Base-by-base conservation (phyloP, 2,329 filamentous ascomycete species). In the Teratosphaeria destructans region DNA sequence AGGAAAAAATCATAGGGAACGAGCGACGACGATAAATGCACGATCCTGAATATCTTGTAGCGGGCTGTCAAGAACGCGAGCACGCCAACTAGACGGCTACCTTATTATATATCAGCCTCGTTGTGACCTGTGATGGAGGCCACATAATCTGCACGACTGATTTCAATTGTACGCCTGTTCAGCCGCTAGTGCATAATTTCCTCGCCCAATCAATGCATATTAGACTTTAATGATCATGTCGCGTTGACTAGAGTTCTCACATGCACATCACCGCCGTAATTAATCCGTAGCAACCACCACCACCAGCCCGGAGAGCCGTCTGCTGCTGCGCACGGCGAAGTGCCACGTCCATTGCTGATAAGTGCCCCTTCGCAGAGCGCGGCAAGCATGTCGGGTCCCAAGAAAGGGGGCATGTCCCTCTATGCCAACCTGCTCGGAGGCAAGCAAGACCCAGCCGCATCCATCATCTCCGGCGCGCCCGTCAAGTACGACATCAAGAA, bases 381-480 rank as follows among this genome's bases (percentile, higher is more conserved):
- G 32, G 27, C 52, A 43, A 62, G 35, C 37, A 69, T 68, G 66
- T 59, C 65, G 19, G 64, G 62, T 55, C 60, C 67, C 19, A 66
- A 67, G 54, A 70, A 68, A 54, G 58, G 54, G 58, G 62, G 66
- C 54, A 54, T 70, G 58, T 68, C 67, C 58, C 62, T 70, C 54
- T 96, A 96, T 72, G 91, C 89, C 58, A 89, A 95, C 72, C 82
- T 95, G 52, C 83, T 94, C 63, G 87, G 90, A 78, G 83, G 23
- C 75, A 79, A 54, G 67, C 73, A 63, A 73, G 57, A 37, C 5
- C 47, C 37, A n/a, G n/a, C 12, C 76, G 60, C 79, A 2, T 76
- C 81, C n/a, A 88, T 87, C n/a, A 89, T 93, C 66, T 90, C 88
- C 16, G 84, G 86, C 67, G 87, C 84, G 1, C 88, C 90, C 0